phyloP scores from a whole-genome alignment of 768 basidiomycete genomes.

The Amanita fuliginea region DNA sequence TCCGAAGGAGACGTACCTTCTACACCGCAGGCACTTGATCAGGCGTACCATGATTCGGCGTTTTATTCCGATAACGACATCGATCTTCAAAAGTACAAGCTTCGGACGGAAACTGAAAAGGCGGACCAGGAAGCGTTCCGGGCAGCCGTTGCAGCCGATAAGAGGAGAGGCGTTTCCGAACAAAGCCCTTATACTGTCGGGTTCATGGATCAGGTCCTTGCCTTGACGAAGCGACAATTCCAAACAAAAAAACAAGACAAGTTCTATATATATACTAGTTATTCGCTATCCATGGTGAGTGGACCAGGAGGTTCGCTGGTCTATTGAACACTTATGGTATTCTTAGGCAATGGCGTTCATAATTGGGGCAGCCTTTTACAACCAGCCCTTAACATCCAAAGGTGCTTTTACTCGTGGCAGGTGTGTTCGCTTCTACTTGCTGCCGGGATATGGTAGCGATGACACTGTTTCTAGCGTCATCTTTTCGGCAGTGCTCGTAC shows the following conservation, averaged over 20 bases:
- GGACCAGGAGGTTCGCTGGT: too few relatives aligned
- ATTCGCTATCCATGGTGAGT: constrained; percentile 46
- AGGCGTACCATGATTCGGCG: constrained; percentile 42
- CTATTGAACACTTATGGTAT: constrained; percentile 2
- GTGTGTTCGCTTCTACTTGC: constrained; percentile 13
- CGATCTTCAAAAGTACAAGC: constrained; percentile 43
- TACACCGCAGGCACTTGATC: constrained; percentile 57
- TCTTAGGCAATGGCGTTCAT: constrained; percentile 45
- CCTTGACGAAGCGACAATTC: constrained; percentile 65
- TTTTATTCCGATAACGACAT: constrained; percentile 30
- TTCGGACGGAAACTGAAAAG: constrained; percentile 45
- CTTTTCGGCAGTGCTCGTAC: constrained; percentile 58
- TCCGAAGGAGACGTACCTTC: constrained; percentile 51
- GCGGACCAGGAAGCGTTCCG: constrained; percentile 70
- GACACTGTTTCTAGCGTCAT: constrained; percentile 37
- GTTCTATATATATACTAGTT: constrained; percentile 69
- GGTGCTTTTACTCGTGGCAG: constrained; percentile 86
- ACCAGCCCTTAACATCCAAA: constrained; percentile 57
- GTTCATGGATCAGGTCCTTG: constrained; percentile 61
- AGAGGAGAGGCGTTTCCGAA: constrained; percentile 66
- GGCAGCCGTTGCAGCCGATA: constrained; percentile 62
- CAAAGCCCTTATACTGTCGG: constrained; percentile 79
- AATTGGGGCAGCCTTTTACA: constrained; percentile 65
- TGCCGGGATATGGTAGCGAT: not conserved
- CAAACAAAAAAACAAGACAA: constrained; percentile 62